Conservation (phyloP, 306 rosid species). For the Quercus parvula region DNA sequence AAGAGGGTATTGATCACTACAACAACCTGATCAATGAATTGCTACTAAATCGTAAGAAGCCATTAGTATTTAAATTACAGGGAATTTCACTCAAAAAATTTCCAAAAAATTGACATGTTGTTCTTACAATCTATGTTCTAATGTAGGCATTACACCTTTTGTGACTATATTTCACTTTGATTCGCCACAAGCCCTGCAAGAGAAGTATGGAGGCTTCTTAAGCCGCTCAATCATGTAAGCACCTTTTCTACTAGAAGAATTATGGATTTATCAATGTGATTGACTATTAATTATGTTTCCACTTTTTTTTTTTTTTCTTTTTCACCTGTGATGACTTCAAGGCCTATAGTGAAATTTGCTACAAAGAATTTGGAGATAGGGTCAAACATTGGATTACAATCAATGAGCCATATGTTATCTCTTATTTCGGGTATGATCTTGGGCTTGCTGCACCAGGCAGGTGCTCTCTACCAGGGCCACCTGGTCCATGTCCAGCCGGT, state of each 20-base stretch:
- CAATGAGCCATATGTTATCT: constrained; percentile 32
- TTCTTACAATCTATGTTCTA: not conserved
- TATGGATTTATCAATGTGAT: too few relatives aligned
- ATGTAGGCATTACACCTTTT: constrained; percentile 28
- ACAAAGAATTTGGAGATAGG: constrained; percentile 47
- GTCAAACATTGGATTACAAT: constrained; percentile 55
- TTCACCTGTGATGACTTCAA: constrained; percentile 25
- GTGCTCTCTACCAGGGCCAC: constrained; percentile 36
- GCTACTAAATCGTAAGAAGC: not conserved
- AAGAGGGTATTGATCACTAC: constrained; percentile 18
- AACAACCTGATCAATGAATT: constrained; percentile 15
- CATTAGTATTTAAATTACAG: not conserved
- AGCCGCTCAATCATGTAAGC: constrained; percentile 32
- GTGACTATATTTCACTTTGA: constrained; percentile 27
- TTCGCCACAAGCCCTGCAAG: constrained; percentile 10
- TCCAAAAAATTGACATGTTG: not conserved
- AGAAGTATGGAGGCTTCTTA: constrained; percentile 16
- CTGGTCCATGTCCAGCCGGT: constrained; percentile 22
- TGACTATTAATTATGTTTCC: not conserved
- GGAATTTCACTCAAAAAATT: too few relatives aligned
- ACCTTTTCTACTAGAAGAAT: not conserved
- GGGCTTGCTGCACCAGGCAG: constrained; percentile 54
- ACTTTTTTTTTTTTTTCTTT: not conserved
- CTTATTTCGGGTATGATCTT: constrained; percentile 28
- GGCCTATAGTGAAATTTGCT: constrained; percentile 32